A percentile compares a stretch with the other conserved stretches of the same genome.
These are phyloP conservation scores for Wickerhamomyces hampshirensis DNA, from an alignment of 805 yeast species.

Conservation along the genomic window DNA sequence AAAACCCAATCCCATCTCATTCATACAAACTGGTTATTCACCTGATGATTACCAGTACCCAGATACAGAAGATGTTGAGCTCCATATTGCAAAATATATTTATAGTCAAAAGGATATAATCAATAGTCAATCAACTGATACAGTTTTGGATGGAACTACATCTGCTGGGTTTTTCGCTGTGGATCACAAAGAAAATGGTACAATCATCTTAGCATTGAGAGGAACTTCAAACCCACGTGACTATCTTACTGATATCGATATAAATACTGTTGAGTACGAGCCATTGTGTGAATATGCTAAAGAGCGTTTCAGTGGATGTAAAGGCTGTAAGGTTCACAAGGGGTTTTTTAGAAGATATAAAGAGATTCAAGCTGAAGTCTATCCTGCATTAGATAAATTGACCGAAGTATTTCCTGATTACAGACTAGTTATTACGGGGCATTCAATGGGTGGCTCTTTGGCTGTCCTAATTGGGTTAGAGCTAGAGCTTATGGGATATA, in stretches of 20 bases:
- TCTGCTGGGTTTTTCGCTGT: constrained; percentile 45
- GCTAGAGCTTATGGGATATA: constrained; percentile 45
- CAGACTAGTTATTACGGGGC: constrained; percentile 56
- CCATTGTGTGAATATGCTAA: constrained; percentile 16
- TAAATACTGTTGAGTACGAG: constrained; percentile 22
- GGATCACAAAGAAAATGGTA: constrained; percentile 37
- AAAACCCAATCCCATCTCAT: constrained; percentile 11
- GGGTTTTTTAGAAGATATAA: constrained; percentile 52
- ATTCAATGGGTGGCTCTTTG: constrained; percentile 73
- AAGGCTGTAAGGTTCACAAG: constrained; percentile 52
- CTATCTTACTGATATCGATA: constrained; percentile 54
- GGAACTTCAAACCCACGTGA: constrained; percentile 60
- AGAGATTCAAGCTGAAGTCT: constrained; percentile 31
- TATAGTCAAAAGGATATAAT: constrained; percentile 1
- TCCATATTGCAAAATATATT: constrained; percentile 9
- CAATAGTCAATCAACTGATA: not conserved
- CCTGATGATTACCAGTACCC: constrained; percentile 6
- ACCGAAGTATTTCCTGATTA: constrained; percentile 41
- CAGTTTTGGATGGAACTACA: not conserved
- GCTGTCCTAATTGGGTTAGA: constrained; percentile 63
- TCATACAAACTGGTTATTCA: constrained; percentile 9
- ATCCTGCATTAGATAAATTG: constrained; percentile 28
- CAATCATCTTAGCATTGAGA: constrained; percentile 50
- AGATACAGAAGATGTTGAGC: constrained; percentile 1
- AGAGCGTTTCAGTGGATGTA: constrained; percentile 30